Conservation (phyloP, 202 grass and related monocot species). For the Brachypodium distachyon region DNA sequence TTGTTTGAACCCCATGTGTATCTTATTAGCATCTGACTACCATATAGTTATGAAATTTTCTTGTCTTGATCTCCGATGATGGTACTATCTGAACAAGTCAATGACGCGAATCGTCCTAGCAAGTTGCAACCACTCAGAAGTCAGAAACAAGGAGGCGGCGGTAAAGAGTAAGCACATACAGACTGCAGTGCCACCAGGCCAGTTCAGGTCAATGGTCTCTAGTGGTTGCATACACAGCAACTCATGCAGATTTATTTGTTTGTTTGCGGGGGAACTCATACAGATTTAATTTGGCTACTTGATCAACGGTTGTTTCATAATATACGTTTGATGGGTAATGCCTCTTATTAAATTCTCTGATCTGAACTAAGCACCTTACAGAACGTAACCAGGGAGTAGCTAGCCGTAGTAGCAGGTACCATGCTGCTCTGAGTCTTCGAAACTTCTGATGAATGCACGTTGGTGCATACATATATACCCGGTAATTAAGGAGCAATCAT, state of each 20-base stretch:
- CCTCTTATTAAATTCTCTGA: neutral
- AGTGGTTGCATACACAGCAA: neutral
- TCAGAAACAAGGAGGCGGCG: neutral
- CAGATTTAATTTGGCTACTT: neutral
- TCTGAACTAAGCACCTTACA: neutral
- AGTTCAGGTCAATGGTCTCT: constrained; percentile 1
- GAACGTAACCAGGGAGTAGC: neutral
- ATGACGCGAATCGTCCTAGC: neutral
- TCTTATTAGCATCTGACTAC: constrained; percentile 16
- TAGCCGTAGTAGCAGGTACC: neutral
- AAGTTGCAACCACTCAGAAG: neutral
- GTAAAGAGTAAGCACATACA: neutral
- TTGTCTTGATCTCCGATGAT: neutral
- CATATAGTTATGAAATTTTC: neutral
- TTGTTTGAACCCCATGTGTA: neutral
- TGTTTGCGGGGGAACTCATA: too few relatives aligned
- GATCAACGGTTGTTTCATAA: neutral
- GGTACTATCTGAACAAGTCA: constrained; percentile 15
- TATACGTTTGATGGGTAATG: neutral
- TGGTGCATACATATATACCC: neutral
- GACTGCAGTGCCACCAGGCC: too few relatives aligned
- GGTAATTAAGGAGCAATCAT: neutral
- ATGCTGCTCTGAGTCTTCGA: neutral
- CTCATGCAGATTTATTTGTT: neutral
- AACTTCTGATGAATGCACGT: neutral